phyloP scores from a whole-genome alignment of 805 yeast genomes.

The Barnettozyma vustinii region DNA sequence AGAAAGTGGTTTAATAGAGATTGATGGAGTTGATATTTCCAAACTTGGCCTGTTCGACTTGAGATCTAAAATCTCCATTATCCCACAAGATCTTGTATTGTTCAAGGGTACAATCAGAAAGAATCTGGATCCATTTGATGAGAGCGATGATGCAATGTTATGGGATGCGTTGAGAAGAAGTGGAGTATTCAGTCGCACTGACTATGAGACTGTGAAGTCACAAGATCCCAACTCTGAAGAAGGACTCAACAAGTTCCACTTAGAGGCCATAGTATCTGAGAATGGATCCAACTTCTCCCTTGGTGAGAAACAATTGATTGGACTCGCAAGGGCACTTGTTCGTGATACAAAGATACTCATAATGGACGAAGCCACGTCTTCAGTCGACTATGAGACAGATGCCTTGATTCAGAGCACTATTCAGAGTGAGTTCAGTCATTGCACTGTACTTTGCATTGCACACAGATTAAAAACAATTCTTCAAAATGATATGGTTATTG shows the following conservation, averaged over 20 bases:
- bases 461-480: conserved; percentile 62
- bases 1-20: conserved; percentile 47
- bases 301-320: conserved; percentile 67
- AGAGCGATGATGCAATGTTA: conserved; percentile 49
- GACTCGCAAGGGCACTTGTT: conserved; percentile 67
- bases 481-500: conserved; percentile 52
- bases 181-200: conserved; percentile 41
- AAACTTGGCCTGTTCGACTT: conserved; percentile 58
- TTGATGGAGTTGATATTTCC: conserved; percentile 64
- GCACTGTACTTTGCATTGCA: conserved; percentile 70
- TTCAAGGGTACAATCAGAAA: conserved; percentile 66
- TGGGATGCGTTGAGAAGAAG: conserved; percentile 61
- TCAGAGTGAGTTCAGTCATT: conserved; percentile 47
- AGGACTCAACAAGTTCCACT: conserved; percentile 45
- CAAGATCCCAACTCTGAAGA: background rate
- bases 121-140: conserved; percentile 67
- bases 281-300: conserved; percentile 67
- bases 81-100: conserved; percentile 79
- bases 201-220: conserved; percentile 1
- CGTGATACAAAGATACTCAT: conserved; percentile 56
- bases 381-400: conserved; percentile 72
- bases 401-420: conserved; percentile 59
- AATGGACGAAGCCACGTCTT: conserved; percentile 73
- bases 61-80: conserved; percentile 60
- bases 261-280: conserved; percentile 55